Evolutionary conservation across 2,329 filamentous ascomycete species (phyloP), one percentile per base, ranked within the genome.

Genomic region (Daldinia sp.): DNA sequence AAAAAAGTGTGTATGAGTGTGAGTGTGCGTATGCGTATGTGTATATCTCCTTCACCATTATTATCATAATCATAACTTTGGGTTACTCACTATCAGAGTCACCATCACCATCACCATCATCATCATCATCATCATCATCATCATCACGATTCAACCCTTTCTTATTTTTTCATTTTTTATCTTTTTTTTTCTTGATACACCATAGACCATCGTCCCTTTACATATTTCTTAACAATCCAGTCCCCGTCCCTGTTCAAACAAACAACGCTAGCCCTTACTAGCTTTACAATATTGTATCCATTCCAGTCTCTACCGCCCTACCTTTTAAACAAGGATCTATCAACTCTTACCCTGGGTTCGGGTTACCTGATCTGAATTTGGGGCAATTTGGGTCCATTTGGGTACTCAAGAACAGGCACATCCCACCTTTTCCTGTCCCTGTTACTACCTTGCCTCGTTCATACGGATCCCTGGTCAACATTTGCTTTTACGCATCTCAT

Each of bases 311-410:
- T 68, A 68, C 69, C 66, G 59, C 65, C 64, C 53, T 63, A 64
- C 46, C 59, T 65, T 42, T 48, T 50, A 26, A 30, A 48, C 69
- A 65, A 68, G 67, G 67, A 66, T 72, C 67, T 64, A 37, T 62
- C 59, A 48, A 20, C 23, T 33, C 37, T 55, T 50, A 69, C 57
- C 67, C 67, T 72, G 69, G 69, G 69, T 69, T 70, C 64, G 67
- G 69, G 67, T 72, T 70, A 64, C 69, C 69, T 72, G 67, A 70
- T 72, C 67, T 71, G 69, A 70, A 69, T 56, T 69, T 69, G 57
- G 58, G 35, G 41, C 37, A 70, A 69, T 62, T 69, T 69, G 57
- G 55, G n/a, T n/a, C 37, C 67, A 67, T 61, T 69, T 69, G 57
- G 59, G 41, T 60, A 48, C 23, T 33, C 42, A 66, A 65, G 51